Evolutionary conservation across 2,329 filamentous ascomycete species (phyloP).

Genomic region (Gnomoniopsis smithogilvyi): DNA sequence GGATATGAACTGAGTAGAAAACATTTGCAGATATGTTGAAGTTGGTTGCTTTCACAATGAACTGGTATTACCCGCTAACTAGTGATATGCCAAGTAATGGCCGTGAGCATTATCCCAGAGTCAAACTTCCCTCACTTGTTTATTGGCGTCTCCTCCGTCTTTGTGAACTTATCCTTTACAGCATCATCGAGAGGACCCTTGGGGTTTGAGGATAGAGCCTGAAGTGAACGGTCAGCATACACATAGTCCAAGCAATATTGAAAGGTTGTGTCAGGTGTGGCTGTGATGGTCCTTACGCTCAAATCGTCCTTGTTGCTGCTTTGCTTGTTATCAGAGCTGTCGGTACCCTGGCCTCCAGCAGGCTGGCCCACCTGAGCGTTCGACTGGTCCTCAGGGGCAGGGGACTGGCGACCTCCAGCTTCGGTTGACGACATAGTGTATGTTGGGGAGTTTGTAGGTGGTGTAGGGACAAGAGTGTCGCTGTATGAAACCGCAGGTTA

Average conservation of each 20-base stretch:
- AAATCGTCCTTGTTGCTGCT: slow-evolving; percentile 49
- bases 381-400: slow-evolving; percentile 65
- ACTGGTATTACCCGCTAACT: no score
- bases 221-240: neutral
- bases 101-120: no score
- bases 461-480: neutral
- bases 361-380: slow-evolving; percentile 60
- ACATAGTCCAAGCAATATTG: no score
- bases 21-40: neutral
- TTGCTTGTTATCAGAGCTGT: slow-evolving; percentile 53
- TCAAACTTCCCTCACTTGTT: neutral
- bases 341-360: slow-evolving; percentile 54
- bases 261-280: slow-evolving; percentile 10
- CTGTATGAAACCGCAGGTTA: neutral
- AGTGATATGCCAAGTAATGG: no score
- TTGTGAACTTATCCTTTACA: slow-evolving; percentile 58
- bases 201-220: slow-evolving; percentile 64
- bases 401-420: slow-evolving; percentile 73
- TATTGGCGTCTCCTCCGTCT: slow-evolving; percentile 31
- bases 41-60: no score
- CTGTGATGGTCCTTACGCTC: slow-evolving; percentile 35
- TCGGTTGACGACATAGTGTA: slow-evolving; percentile 58
- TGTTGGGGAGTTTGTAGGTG: slow-evolving; percentile 22
- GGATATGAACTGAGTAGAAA: neutral
- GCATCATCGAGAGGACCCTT: slow-evolving; percentile 59